phyloP scores from a whole-genome alignment of 2,329 filamentous ascomycete species.

The Neonectria neomacrospora region DNA sequence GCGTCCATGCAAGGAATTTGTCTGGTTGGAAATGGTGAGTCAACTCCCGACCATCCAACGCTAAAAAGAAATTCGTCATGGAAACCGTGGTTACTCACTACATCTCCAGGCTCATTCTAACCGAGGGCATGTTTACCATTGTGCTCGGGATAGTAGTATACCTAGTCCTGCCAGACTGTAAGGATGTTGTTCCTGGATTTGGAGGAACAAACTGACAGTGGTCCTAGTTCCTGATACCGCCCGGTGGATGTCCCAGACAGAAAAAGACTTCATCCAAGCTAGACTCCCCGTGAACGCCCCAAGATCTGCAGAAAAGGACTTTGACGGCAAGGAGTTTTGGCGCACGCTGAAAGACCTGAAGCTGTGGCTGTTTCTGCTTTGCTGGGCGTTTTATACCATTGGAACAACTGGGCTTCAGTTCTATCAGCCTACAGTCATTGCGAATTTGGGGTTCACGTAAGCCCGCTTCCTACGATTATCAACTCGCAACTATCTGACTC shows the following conservation, averaged over 20 bases:
- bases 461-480: conserved; percentile 17
- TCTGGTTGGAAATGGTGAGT: conserved; percentile 46
- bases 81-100: not conserved
- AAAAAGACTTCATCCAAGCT: conserved; percentile 61
- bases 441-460: conserved; percentile 46
- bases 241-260: conserved; percentile 57
- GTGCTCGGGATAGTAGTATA: conserved; percentile 7
- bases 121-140: conserved; percentile 11
- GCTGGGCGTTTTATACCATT: conserved; percentile 1
- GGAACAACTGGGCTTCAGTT: not conserved
- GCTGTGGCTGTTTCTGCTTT: conserved; percentile 53
- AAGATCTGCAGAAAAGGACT: conserved; percentile 53
- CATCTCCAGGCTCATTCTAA: not conserved
- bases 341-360: conserved; percentile 53
- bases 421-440: conserved; percentile 6
- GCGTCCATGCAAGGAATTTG: conserved; percentile 49
- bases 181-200: not conserved
- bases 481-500: not conserved
- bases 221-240: conserved; percentile 55
- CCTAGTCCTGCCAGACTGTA: conserved; percentile 12
- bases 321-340: conserved; percentile 53
- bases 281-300: conserved; percentile 58
- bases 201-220: conserved; percentile 44
- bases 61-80: not conserved
- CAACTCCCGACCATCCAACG: not conserved